Percentiles rank a stretch among this genome's conserved stretches.
phyloP scores from a whole-genome alignment of 2,329 filamentous ascomycete genomes.

The Blumeriella jaapii region DNA sequence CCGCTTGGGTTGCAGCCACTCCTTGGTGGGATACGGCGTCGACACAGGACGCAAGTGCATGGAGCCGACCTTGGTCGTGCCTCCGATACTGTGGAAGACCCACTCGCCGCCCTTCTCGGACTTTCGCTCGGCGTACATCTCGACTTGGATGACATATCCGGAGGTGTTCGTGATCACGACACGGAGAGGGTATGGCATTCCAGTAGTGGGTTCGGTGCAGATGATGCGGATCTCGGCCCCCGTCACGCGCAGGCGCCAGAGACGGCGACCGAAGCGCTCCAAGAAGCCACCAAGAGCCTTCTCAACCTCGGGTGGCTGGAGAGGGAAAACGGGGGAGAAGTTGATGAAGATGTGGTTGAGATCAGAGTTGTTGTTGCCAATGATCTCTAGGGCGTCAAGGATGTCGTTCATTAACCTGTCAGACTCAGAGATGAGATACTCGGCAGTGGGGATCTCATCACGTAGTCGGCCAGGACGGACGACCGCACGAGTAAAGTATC shows the following conservation, averaged over 20 bases:
- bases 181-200: conserved; percentile 80
- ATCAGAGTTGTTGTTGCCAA: conserved; percentile 98
- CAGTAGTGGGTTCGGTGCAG: conserved; percentile 80
- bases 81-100: conserved; percentile 96
- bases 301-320: conserved; percentile 81
- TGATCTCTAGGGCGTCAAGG: conserved; percentile 92
- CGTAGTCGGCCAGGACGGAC: conserved; percentile 88
- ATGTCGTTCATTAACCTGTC: conserved; percentile 97
- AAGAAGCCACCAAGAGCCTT: conserved; percentile 89
- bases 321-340: conserved; percentile 93
- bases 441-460: conserved; percentile 95
- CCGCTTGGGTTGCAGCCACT: conserved; percentile 95
- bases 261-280: conserved; percentile 87
- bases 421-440: conserved; percentile 95
- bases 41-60: conserved; percentile 89
- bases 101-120: conserved; percentile 89
- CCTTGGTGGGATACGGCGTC: conserved; percentile 94
- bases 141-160: conserved; percentile 93
- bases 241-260: conserved; percentile 92
- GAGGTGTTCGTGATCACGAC: conserved; percentile 98
- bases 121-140: conserved; percentile 96
- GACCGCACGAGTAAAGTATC: conserved; percentile 94
- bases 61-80: conserved; percentile 85
- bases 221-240: conserved; percentile 98
- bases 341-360: conserved; percentile 99